phyloP scores from a whole-genome alignment of 345 rosid species.

The Cardamine chenopodiifolia region DNA sequence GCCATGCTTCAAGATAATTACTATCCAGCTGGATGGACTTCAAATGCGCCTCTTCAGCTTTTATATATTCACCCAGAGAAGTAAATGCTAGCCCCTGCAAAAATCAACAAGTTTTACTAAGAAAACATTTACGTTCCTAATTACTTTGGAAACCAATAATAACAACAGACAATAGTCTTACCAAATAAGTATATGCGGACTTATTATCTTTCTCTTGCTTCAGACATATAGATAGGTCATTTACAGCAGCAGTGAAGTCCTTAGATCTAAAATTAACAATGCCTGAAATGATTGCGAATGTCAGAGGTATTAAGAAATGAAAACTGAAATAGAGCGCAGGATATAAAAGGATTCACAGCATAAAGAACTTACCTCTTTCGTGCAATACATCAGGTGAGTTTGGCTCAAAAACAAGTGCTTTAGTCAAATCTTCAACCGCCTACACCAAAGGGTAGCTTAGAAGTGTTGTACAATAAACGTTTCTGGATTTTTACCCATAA shows the following conservation, averaged over 20 bases:
- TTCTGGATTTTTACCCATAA: conserved; percentile 15
- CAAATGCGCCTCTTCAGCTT: conserved; percentile 85
- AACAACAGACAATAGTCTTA: conserved; percentile 43
- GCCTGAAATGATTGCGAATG: conserved; percentile 61
- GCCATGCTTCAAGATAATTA: conserved; percentile 87
- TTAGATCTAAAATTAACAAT: conserved; percentile 89
- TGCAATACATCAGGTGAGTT: conserved; percentile 84
- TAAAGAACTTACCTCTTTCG: conserved; percentile 75
- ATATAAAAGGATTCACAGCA: conserved; percentile 10
- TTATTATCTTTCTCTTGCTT: conserved; percentile 80
- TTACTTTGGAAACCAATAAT: conserved; percentile 21
- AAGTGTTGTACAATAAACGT: conserved; percentile 26
- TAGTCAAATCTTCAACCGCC: conserved; percentile 92
- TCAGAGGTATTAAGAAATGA: conserved; percentile 23
- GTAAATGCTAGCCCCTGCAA: conserved; percentile 77
- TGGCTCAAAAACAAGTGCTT: conserved; percentile 89
- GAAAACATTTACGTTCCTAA: conserved; percentile 8
- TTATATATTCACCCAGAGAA: conserved; percentile 73
- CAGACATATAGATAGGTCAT: conserved; percentile 82
- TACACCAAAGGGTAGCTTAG: conserved; percentile 45
- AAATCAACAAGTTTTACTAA: conserved; percentile 30
- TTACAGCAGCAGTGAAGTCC: conserved; percentile 85
- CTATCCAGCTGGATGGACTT: conserved; percentile 83
- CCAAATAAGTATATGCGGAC: conserved; percentile 92
- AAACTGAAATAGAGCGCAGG: conserved; percentile 13